Base-by-base conservation (phyloP, 345 rosid species). In the Murraya koenigii region DNA sequence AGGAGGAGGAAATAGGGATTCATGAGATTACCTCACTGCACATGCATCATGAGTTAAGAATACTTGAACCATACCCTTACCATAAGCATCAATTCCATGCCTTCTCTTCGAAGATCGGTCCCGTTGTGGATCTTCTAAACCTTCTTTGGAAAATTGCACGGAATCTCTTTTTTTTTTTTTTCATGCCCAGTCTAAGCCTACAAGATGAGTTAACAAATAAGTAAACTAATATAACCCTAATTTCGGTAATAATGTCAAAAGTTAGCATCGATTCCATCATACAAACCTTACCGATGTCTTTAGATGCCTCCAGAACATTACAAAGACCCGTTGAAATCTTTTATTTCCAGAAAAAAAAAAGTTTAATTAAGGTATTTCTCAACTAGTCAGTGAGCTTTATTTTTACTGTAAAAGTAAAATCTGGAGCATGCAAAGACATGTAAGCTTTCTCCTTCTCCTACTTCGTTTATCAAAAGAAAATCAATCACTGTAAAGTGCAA, bases 131-230 rank as follows among this genome's bases (percentile, higher is more conserved):
- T 78, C n/a, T 70, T 74, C 81, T 39, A 92, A 78, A 78, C 93
- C 93, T 64, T 88, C 93, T 86, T 84, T 90, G 17, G 80, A 87
- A 80, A 89, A 85, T 64, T 89, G 90, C 56, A 90, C 79, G 47
- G 88, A 84, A 85, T 80, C 88, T 78, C 85, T n/a, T n/a, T n/a
- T n/a, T n/a, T 80, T 52, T 89, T 91, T 77, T 90, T 90, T 75
- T 90, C 95, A 75, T 75, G 80, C 82, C 76, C 76, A 33, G 98
- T 87, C 73, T 87, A 89, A 28, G 77, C 86, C 99, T 93, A 71
- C 71, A 72, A 20, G 23, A 82, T 66, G 62, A 58, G 20, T 62
- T 36, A 13, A 44, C 15, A 15, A 55, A 36, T 55, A 36, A 83
- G 36, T 35, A 64, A 75, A 66, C 6, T 79, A 75, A 55, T 20